phyloP scores from a whole-genome alignment of 2,329 filamentous ascomycete species.

The Alternaria atra region DNA sequence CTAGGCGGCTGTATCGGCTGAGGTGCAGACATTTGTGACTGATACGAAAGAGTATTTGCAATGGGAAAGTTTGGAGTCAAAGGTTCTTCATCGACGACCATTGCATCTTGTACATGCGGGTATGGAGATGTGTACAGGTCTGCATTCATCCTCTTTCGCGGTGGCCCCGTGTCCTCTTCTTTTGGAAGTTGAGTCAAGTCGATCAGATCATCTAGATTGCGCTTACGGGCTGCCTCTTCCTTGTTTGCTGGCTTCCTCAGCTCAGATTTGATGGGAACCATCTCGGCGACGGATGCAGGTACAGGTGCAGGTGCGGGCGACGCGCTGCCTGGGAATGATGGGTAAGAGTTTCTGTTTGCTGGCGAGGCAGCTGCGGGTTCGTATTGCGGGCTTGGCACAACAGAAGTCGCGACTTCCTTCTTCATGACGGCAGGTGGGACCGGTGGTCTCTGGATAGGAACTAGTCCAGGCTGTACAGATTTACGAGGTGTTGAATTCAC shows the following conservation, averaged over 20 bases:
- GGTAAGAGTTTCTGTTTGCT: conserved; percentile 19
- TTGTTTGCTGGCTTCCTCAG: conserved; percentile 57
- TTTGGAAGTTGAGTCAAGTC: conserved; percentile 62
- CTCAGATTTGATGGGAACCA: conserved; percentile 40
- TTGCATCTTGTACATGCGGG: conserved; percentile 16
- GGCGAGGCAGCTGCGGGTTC: conserved; percentile 27
- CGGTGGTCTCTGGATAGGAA: conserved; percentile 19
- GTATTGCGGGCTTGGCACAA: conserved; percentile 26
- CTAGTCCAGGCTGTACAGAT: conserved; percentile 19
- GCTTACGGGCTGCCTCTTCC: conserved; percentile 64
- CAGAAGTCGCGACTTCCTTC: conserved; percentile 25
- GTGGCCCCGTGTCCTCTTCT: conserved; percentile 51
- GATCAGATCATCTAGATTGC: conserved; percentile 63
- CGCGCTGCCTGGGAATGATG: conserved; percentile 23
- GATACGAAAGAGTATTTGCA: conserved; percentile 20
- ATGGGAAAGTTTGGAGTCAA: conserved; percentile 35
- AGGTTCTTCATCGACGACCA: conserved; percentile 25
- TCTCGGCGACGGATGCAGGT: conserved; percentile 42
- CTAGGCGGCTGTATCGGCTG: conserved; percentile 15
- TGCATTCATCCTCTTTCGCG: conserved; percentile 42
- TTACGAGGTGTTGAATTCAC: conserved; percentile 44
- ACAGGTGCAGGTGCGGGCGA: conserved; percentile 29
- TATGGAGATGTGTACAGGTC: conserved; percentile 21
- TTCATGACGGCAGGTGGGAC: conserved; percentile 36
- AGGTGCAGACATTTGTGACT: conserved; percentile 16